A percentile compares a stretch with the other conserved stretches of the same genome.
Conservation (phyloP, 1,284 basidiomycete genomes). For the Spongispora temasekensis region DNA sequence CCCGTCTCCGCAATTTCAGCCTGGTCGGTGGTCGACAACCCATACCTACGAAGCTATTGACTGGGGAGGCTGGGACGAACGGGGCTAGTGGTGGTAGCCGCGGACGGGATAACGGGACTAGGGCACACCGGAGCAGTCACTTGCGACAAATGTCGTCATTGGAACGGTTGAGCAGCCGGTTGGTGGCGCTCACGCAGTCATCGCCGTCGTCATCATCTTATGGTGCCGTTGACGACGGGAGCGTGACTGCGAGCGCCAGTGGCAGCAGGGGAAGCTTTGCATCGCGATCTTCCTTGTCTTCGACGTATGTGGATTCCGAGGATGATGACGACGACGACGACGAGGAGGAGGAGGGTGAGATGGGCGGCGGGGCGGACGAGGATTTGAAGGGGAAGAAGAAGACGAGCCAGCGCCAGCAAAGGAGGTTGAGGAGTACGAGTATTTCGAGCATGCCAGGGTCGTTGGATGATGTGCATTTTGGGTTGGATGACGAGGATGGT, state of each 20-base stretch:
- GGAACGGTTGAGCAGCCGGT: slow-evolving; percentile 61
- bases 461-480: slow-evolving; percentile 58
- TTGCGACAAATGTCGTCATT: slow-evolving; percentile 72
- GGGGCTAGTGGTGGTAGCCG: no score
- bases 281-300: slow-evolving; percentile 46
- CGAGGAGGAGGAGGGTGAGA: no score
- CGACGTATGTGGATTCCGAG: slow-evolving; percentile 58
- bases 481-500: slow-evolving; percentile 49
- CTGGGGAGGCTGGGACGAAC: slow-evolving; percentile 26
- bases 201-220: slow-evolving; percentile 18
- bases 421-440: slow-evolving; percentile 54
- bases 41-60: slow-evolving; percentile 32
- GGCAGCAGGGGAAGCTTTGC: slow-evolving; percentile 49
- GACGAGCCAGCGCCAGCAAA: no score
- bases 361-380: no score
- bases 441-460: slow-evolving; percentile 85
- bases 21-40: slow-evolving; percentile 57
- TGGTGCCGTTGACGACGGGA: slow-evolving; percentile 25
- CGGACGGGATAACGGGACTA: no score
- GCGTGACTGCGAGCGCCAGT: slow-evolving; percentile 32
- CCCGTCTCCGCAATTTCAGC: slow-evolving; percentile 81
- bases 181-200: slow-evolving; percentile 48
- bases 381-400: slow-evolving; percentile 40
- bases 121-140: slow-evolving; percentile 37
- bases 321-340: slow-evolving; percentile 37